Base-by-base conservation (phyloP, 1,284 basidiomycete species). In the Hemileia vastatrix region DNA sequence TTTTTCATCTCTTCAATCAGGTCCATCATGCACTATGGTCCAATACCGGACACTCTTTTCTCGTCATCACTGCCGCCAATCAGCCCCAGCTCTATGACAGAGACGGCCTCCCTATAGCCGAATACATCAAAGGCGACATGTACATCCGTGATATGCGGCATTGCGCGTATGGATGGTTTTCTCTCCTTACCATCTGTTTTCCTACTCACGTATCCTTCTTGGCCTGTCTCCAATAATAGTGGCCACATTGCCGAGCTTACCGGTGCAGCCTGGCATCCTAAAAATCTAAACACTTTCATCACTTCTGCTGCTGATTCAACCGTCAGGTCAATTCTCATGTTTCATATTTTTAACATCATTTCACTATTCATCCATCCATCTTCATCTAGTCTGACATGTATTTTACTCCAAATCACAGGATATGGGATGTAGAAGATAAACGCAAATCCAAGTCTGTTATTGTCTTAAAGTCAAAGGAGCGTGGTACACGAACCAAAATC, bases 111-210 rank as follows among this genome's bases (percentile, higher is more conserved):
- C 65, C 57, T 75, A 91, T 89, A 75, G 84, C 85, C 65, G 87
- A 87, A 67, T 95, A 84, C 75, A 81, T 89, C 75, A 95, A 97
- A 78, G 95, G 95, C 36, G 95, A 99, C 77, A 89, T 88, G 66
- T 99, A 97, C 75, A 88, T 99, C 70, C 85, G 95, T 58, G 95
- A 99, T 77, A 95, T 98, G 90, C 90, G 91, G 76, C 86, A 96
- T 72, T 98, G 95, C 64, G 81, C 83, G 90, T 91, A 69, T 68
- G 84, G 79, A 4, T 15, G 27, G n/a, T n/a, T 45, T 45, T 45
- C 18, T 18, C 18, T 15, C 15, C 43, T 18, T 15, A 18, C 43
- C 15, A 15, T 18, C n/a, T n/a, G n/a, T n/a, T n/a, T n/a, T n/a
- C n/a, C n/a, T n/a, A n/a, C 56, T 51, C 44, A 63, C 52, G 23